Evolutionary conservation across 202 grass and related monocot species (phyloP).

Genomic region (Zizania palustris): DNA sequence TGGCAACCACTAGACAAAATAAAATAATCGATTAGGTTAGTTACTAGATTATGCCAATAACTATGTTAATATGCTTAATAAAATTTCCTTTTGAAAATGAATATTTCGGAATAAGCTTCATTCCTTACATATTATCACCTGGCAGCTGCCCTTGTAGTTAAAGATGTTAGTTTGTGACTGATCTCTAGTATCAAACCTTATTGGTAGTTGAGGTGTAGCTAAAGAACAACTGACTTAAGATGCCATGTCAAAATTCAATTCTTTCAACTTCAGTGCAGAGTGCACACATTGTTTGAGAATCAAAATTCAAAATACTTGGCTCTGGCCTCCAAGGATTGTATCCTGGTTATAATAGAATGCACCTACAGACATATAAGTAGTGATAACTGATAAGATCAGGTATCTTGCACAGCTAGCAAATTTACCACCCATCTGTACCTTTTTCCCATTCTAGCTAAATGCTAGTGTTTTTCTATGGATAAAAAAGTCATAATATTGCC

Average conservation of each 20-base stretch:
- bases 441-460: neutral
- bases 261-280: neutral
- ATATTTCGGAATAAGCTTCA: neutral
- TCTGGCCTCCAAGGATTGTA: neutral
- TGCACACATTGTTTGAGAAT: neutral
- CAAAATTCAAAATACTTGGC: neutral
- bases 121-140: neutral
- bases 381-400: neutral
- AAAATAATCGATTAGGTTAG: neutral
- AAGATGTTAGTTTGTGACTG: constrained; percentile 13
- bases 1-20: neutral
- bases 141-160: neutral
- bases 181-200: neutral
- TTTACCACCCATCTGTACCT: neutral
- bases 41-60: neutral
- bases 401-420: neutral
- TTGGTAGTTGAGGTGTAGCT: neutral
- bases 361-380: neutral
- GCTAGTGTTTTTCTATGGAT: no score
- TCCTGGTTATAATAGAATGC: neutral
- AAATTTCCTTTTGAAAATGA: neutral
- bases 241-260: neutral
- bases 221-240: neutral
- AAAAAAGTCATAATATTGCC: no score
- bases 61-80: neutral